Conservation (phyloP, 2,329 filamentous ascomycete species). For the Cryphonectria carpinicola region DNA sequence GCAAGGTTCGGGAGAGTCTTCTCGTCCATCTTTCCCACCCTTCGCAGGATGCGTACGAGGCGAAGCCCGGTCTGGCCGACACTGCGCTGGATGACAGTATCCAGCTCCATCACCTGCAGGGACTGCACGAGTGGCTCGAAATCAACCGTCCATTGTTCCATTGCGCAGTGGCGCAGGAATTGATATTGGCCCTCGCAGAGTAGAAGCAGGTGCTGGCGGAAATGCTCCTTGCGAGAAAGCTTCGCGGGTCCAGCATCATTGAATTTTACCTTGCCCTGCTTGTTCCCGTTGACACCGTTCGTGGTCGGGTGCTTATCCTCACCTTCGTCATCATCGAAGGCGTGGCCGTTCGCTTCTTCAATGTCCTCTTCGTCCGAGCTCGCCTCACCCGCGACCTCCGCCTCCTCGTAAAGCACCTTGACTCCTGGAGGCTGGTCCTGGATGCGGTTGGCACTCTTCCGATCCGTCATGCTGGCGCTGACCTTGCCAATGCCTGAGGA, state of each 20-base stretch:
- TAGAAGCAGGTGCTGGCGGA: constrained; percentile 74
- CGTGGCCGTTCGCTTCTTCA: constrained; percentile 38
- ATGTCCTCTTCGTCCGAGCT: constrained; percentile 41
- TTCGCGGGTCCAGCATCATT: constrained; percentile 49
- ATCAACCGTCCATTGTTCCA: constrained; percentile 81
- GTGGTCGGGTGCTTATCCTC: constrained; percentile 37
- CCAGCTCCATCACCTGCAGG: constrained; percentile 77
- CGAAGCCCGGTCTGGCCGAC: constrained; percentile 79
- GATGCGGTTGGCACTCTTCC: constrained; percentile 53
- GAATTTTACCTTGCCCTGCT: constrained; percentile 54
- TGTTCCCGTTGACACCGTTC: constrained; percentile 33
- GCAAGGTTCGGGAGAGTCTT: constrained; percentile 81
- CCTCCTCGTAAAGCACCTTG: constrained; percentile 33
- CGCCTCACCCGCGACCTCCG: constrained; percentile 40
- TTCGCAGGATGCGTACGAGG: constrained; percentile 81
- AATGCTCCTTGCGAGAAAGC: constrained; percentile 56
- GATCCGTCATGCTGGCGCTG: constrained; percentile 50
- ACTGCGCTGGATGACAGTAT: constrained; percentile 76
- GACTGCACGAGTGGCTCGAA: constrained; percentile 73
- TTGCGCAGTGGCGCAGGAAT: constrained; percentile 71
- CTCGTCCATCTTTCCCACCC: constrained; percentile 93
- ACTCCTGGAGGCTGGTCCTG: constrained; percentile 34
- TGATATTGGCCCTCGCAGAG: constrained; percentile 70
- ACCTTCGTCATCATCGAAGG: constrained; percentile 42
- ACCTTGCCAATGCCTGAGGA: constrained; percentile 62